Conservation (phyloP, 768 basidiomycete species). For the Amanita pseudoporphyria region DNA sequence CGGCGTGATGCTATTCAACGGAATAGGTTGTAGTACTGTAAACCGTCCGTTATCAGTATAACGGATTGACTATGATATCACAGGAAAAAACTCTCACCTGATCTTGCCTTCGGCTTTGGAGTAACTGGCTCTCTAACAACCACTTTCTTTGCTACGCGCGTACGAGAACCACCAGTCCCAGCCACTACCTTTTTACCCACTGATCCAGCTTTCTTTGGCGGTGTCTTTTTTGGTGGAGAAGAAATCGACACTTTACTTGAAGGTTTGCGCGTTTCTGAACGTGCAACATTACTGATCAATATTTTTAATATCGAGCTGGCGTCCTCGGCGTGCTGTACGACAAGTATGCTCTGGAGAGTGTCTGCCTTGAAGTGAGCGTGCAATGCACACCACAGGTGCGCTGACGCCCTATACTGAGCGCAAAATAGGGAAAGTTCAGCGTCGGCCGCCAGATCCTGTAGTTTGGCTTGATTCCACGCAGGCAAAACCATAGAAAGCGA, state of each 20-base stretch:
- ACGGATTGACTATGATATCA: neutral
- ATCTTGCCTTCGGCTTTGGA: slow-evolving; percentile 30
- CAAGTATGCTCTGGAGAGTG: slow-evolving; percentile 29
- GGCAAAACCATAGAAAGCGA: neutral
- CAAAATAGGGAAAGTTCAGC: slow-evolving; percentile 20
- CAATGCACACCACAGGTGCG: slow-evolving; percentile 62
- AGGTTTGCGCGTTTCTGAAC: slow-evolving; percentile 9
- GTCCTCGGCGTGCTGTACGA: slow-evolving; percentile 43
- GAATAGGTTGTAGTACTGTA: slow-evolving; percentile 21
- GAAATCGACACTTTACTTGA: slow-evolving; percentile 12
- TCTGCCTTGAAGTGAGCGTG: slow-evolving; percentile 53
- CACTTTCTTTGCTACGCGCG: slow-evolving; percentile 9
- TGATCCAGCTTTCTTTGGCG: neutral
- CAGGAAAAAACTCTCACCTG: slow-evolving; percentile 18
- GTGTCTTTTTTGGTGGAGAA: slow-evolving; percentile 13
- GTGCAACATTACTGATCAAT: slow-evolving; percentile 16
- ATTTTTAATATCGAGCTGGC: slow-evolving; percentile 40
- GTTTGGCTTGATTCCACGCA: neutral
- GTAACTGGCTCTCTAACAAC: slow-evolving; percentile 28
- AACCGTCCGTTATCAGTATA: slow-evolving; percentile 1
- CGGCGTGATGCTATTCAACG: slow-evolving; percentile 16
- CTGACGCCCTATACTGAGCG: slow-evolving; percentile 41
- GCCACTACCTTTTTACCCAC: neutral
- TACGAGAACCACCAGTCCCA: neutral
- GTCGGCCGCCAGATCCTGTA: slow-evolving; percentile 28